Evolutionary conservation across 768 basidiomycete genomes (phyloP).

Genomic region (Saitozyma sp.): DNA sequence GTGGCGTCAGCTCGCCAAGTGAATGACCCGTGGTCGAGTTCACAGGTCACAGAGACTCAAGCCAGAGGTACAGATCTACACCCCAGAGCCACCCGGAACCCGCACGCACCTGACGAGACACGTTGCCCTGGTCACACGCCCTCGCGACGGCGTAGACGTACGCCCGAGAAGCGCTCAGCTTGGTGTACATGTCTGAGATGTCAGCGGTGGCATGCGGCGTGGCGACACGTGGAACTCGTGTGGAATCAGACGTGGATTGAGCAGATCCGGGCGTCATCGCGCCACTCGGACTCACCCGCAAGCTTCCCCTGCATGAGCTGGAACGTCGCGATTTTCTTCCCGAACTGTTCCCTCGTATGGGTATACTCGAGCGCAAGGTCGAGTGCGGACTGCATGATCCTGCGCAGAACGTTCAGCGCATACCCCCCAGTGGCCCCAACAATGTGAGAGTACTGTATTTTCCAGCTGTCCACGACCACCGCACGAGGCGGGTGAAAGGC

Average conservation of each 20-base stretch:
- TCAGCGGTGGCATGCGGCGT: constrained; percentile 3
- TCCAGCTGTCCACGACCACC: too few relatives aligned
- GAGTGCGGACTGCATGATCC: constrained; percentile 90
- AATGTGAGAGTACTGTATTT: too few relatives aligned
- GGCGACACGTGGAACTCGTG: too few relatives aligned
- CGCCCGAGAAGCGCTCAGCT: constrained; percentile 78
- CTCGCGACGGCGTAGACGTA: constrained; percentile 92
- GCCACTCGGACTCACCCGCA: constrained; percentile 35
- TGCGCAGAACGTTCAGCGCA: constrained; percentile 39
- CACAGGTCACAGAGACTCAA: neutral
- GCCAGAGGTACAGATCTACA: neutral
- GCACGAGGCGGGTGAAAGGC: too few relatives aligned
- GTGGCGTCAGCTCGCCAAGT: neutral
- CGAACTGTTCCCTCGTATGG: constrained; percentile 92
- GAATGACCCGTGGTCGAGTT: too few relatives aligned
- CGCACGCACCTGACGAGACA: constrained; percentile 45
- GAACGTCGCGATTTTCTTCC: constrained; percentile 80
- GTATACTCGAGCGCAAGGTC: constrained; percentile 72
- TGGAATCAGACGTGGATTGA: neutral
- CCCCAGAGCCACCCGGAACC: neutral
- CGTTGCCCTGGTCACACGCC: constrained; percentile 67
- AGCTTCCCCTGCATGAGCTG: constrained; percentile 89
- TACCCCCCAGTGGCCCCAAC: too few relatives aligned
- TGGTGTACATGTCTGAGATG: constrained; percentile 84
- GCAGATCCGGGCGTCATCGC: too few relatives aligned